These are phyloP conservation scores for Tolypocladium tropicale DNA, from an alignment of 2,329 filamentous ascomycete genomes.

Conservation along the genomic window DNA sequence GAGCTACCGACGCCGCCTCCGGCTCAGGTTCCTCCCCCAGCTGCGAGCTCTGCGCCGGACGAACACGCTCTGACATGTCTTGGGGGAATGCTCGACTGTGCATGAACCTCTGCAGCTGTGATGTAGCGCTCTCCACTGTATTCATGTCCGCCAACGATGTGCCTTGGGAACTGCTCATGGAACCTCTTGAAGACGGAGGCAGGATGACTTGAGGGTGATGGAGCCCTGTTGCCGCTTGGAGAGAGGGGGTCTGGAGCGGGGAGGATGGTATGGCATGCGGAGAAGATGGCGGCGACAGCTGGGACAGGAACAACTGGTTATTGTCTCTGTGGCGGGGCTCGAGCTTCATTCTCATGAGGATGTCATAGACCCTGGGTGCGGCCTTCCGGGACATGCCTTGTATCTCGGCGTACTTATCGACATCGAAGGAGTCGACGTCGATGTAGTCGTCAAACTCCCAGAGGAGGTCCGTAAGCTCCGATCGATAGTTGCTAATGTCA, in stretches of 20 bases:
- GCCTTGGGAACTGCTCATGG: conserved; percentile 1
- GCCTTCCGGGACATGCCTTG: conserved; percentile 36
- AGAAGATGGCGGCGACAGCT: conserved; percentile 16
- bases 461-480: conserved; percentile 36
- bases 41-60: conserved; percentile 5
- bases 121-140: conserved; percentile 18
- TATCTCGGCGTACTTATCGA: conserved; percentile 36
- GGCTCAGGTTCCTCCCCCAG: too few relatives aligned
- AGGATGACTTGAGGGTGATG: not conserved
- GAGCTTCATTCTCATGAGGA: conserved; percentile 44
- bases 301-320: conserved; percentile 14
- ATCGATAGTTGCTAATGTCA: conserved; percentile 37
- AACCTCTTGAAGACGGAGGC: not conserved
- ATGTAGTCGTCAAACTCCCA: conserved; percentile 49
- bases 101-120: conserved; percentile 17
- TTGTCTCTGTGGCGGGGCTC: conserved; percentile 20
- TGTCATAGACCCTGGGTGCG: conserved; percentile 37
- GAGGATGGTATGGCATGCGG: conserved; percentile 7
- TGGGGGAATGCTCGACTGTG: not conserved
- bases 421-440: conserved; percentile 39
- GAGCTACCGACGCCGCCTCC: conserved; percentile 12
- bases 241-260: conserved; percentile 1
- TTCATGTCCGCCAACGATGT: not conserved
- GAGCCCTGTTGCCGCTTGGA: not conserved
- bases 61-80: not conserved